Evolutionary conservation across 352 stramenopile species (phyloP).

Genomic region (Plasmopara muralis): DNA sequence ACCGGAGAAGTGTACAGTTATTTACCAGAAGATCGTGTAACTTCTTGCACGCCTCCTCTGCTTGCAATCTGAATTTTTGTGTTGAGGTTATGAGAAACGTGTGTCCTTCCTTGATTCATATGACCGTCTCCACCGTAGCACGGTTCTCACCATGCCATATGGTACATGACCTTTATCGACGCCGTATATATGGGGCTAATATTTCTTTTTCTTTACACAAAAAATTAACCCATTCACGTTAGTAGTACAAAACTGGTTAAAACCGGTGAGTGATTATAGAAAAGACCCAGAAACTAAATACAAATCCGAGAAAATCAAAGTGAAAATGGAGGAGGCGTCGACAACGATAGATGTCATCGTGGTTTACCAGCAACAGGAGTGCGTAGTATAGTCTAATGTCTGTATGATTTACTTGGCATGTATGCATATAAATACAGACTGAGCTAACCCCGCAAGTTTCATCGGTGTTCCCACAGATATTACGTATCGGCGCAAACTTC

Average conservation of each 20-base stretch:
- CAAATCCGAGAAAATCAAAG: not conserved
- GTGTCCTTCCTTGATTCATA: too few relatives aligned
- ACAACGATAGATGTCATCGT: conserved; percentile 35
- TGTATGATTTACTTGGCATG: not conserved
- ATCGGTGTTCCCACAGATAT: conserved; percentile 16
- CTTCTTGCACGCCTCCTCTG: too few relatives aligned
- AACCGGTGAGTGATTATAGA: not conserved
- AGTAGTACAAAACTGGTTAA: not conserved
- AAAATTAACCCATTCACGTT: too few relatives aligned
- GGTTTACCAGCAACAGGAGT: conserved; percentile 56
- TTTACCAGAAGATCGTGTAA: too few relatives aligned
- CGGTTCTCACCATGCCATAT: too few relatives aligned
- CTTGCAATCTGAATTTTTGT: too few relatives aligned
- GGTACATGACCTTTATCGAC: too few relatives aligned
- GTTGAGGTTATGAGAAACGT: too few relatives aligned
- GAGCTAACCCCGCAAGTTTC: not conserved
- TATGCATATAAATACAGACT: conserved; percentile 3
- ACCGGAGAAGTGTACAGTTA: too few relatives aligned
- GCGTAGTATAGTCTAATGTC: conserved; percentile 12
- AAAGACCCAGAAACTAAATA: not conserved
- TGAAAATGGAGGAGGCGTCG: conserved; percentile 1
- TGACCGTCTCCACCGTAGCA: too few relatives aligned
- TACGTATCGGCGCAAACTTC: conserved; percentile 32
- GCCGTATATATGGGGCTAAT: too few relatives aligned
- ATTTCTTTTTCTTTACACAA: too few relatives aligned